A percentile compares a stretch with the other conserved stretches of the same genome.
Evolutionary conservation across 805 yeast genomes (phyloP).

Genomic region (Lipomyces sp.): DNA sequence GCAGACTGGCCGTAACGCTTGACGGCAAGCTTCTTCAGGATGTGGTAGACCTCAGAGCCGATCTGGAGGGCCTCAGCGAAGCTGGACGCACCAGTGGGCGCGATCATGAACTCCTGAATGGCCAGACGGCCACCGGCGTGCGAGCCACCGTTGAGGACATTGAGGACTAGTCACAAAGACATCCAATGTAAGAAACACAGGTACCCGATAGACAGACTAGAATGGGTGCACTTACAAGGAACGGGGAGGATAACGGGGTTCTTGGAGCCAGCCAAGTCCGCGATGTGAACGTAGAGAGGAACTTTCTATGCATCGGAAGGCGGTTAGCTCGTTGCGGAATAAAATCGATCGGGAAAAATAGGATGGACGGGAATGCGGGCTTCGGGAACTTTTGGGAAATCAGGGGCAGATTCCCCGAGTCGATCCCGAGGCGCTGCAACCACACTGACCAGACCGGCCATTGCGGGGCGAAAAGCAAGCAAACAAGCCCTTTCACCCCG

Average conservation of each 20-base stretch:
- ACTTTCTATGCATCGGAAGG: slow-evolving; percentile 46
- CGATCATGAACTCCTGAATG: slow-evolving; percentile 99
- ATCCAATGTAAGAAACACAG: neutral
- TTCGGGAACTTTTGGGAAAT: neutral
- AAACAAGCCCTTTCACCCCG: neutral
- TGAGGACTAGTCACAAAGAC: slow-evolving; percentile 60
- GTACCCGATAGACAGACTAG: neutral
- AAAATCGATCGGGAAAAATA: slow-evolving; percentile 1
- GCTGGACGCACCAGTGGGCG: slow-evolving; percentile 83
- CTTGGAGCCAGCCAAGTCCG: slow-evolving; percentile 73
- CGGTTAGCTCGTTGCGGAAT: slow-evolving; percentile 3
- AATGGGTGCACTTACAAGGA: slow-evolving; percentile 47
- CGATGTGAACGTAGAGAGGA: slow-evolving; percentile 89
- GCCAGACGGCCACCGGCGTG: slow-evolving; percentile 99
- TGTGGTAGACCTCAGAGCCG: slow-evolving; percentile 98
- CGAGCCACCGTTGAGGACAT: slow-evolving; percentile 98
- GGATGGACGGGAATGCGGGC: neutral
- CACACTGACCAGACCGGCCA: neutral
- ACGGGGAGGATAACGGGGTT: slow-evolving; percentile 93
- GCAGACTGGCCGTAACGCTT: slow-evolving; percentile 96
- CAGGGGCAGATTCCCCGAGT: neutral
- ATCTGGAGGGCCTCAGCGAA: slow-evolving; percentile 96
- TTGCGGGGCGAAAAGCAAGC: too few relatives aligned
- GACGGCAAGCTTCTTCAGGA: slow-evolving; percentile 87
- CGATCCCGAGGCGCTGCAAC: neutral